Evolutionary conservation across 805 yeast genomes (phyloP).

Genomic region (Teunomyces panamensis): DNA sequence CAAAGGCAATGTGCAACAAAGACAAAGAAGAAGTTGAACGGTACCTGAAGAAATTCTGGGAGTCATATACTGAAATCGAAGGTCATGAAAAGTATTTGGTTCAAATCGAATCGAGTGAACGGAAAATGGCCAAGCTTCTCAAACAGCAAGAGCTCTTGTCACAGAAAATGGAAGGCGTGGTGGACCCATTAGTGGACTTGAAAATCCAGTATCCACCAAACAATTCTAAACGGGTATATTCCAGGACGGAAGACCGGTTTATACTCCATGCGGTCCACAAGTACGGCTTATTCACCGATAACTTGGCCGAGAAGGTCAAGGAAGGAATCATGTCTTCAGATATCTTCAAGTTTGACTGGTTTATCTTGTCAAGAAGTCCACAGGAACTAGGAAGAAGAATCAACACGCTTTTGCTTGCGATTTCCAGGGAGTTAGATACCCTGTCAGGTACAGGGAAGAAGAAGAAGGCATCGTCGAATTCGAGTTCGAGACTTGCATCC

Average conservation of each 20-base stretch:
- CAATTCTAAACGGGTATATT: conserved; percentile 71
- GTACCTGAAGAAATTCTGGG: conserved; percentile 66
- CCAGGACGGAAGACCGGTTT: conserved; percentile 68
- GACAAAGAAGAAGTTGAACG: conserved; percentile 55
- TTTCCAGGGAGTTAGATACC: conserved; percentile 68
- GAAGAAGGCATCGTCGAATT: conserved; percentile 14
- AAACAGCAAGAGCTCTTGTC: conserved; percentile 56
- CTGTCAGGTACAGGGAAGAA: conserved; percentile 52
- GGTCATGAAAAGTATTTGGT: conserved; percentile 68
- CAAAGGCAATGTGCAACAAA: conserved; percentile 55
- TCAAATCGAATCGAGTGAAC: conserved; percentile 74
- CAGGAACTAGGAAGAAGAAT: conserved; percentile 71
- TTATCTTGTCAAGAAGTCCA: conserved; percentile 63
- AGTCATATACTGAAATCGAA: conserved; percentile 53
- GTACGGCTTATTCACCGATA: conserved; percentile 59
- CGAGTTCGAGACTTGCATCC: conserved; percentile 34
- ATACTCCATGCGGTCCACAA: conserved; percentile 59
- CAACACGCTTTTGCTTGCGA: conserved; percentile 62
- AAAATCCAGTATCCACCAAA: conserved; percentile 76
- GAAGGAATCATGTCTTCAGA: conserved; percentile 60
- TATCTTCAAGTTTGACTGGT: conserved; percentile 72
- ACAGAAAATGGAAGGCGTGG: conserved; percentile 49
- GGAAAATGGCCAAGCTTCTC: conserved; percentile 53
- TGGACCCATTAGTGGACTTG: conserved; percentile 63
- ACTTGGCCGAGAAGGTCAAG: conserved; percentile 61